Evolutionary conservation across 2,329 filamentous ascomycete genomes (phyloP), one percentile per base, ranked within the genome.

Genomic region (Aspergillus texensis): DNA sequence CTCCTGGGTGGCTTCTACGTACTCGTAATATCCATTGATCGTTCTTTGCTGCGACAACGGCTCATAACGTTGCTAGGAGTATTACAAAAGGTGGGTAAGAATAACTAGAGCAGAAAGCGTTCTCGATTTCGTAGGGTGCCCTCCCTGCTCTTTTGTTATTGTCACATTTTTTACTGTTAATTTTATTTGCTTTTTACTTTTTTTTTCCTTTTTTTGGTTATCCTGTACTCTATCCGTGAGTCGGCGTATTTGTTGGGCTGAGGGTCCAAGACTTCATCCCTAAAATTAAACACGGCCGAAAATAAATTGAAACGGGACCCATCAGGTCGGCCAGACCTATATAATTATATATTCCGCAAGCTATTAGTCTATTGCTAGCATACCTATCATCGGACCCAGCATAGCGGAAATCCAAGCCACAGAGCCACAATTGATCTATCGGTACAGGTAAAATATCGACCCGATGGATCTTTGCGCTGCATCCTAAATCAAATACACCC

Each of bases 401-500:
- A 41, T 21, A 26, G 32, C 12, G 52, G 52, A 11, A n/a, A 34
- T n/a, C 52, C 10, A 54, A 36, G 52, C 52, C 52, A 55, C 32
- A 55, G 52, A 55, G 32, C 52, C 52, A 55, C 52, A 39, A 6
- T 26, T 55, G 52, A 55, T 55, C 52, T 55, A 55, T 55, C 52
- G n/a, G 52, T 39, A 16, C 28, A 32, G 48, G n/a, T 28, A 39
- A 55, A 16, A 21, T 14, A 54, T 36, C n/a, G n/a, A 54, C 16
- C 52, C 52, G 30, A 54, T 54, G 24, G 52, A 54, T 54, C 52
- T 54, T 36, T 36, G 21, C 6, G 24, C 28, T 54, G 52, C 52
- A 36, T 36, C 52, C 30, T 10, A 34, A 54, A 54, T 26, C n/a
- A 55, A 39, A 4, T 32, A 34, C n/a, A 26, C 19, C 34, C 34